phyloP scores from a whole-genome alignment of 2,329 filamentous ascomycete genomes.

The Chalara sp. region DNA sequence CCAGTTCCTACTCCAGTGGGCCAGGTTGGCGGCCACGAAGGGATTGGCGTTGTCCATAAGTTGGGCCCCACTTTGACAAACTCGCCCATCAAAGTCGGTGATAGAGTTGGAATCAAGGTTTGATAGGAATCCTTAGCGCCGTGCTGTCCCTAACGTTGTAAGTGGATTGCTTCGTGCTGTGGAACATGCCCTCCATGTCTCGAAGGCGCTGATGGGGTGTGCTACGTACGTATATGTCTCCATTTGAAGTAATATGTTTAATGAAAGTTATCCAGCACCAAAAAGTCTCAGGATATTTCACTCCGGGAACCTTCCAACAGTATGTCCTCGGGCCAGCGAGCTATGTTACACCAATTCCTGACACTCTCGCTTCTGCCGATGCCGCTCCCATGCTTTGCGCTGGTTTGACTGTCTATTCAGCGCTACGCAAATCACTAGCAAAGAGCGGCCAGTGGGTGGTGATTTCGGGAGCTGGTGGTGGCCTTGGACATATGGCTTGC shows the following conservation, averaged over 20 bases:
- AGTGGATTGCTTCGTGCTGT: conserved; percentile 46
- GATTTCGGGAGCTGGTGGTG: conserved; percentile 49
- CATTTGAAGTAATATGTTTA: not conserved
- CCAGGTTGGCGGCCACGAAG: conserved; percentile 64
- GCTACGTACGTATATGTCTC: conserved; percentile 44
- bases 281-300: conserved; percentile 54
- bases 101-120: conserved; percentile 58
- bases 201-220: conserved; percentile 56
- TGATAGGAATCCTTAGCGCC: no score
- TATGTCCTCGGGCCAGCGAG: conserved; percentile 54
- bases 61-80: conserved; percentile 50
- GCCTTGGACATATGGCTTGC: conserved; percentile 53
- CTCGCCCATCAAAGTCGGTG: conserved; percentile 50
- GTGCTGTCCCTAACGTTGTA: no score
- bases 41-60: conserved; percentile 55
- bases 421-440: conserved; percentile 53
- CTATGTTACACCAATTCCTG: conserved; percentile 63
- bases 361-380: conserved; percentile 44
- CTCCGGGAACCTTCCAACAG: conserved; percentile 61
- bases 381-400: conserved; percentile 64
- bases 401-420: conserved; percentile 58
- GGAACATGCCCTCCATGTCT: conserved; percentile 45
- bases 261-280: conserved; percentile 15
- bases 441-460: conserved; percentile 31
- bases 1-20: conserved; percentile 48